A percentile compares a stretch with the other conserved stretches of the same genome.
These are phyloP conservation scores for Calocybe gambosa DNA, from an alignment of 1,284 basidiomycete genomes.

Conservation along the genomic window DNA sequence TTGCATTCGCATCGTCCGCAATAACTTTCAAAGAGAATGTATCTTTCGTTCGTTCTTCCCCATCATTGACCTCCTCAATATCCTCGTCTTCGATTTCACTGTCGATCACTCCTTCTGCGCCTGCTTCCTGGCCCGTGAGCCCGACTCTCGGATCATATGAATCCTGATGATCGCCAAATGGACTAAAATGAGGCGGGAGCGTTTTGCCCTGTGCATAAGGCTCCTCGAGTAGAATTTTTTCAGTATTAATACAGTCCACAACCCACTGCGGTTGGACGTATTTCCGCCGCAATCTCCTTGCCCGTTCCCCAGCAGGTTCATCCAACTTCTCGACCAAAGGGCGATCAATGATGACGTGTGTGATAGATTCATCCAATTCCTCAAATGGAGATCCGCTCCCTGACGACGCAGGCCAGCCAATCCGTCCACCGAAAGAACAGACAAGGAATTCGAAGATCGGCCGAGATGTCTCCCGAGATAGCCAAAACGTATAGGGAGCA, in stretches of 20 bases:
- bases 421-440: slow-evolving; percentile 84
- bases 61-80: slow-evolving; percentile 6
- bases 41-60: slow-evolving; percentile 9
- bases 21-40: slow-evolving; percentile 21
- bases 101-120: slow-evolving; percentile 25
- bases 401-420: slow-evolving; percentile 85
- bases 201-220: slow-evolving; percentile 83
- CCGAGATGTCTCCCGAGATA: slow-evolving; percentile 92
- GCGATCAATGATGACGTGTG: slow-evolving; percentile 94
- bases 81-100: slow-evolving; percentile 25
- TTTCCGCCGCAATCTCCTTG: slow-evolving; percentile 66
- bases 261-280: slow-evolving; percentile 99
- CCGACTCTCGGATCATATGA: slow-evolving; percentile 67
- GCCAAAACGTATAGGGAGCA: slow-evolving; percentile 85
- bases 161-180: slow-evolving; percentile 83
- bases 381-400: slow-evolving; percentile 80
- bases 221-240: slow-evolving; percentile 81
- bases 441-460: slow-evolving; percentile 94
- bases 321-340: slow-evolving; percentile 51
- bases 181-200: slow-evolving; percentile 93
- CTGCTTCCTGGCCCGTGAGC: slow-evolving; percentile 26
- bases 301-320: slow-evolving; percentile 56
- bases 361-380: slow-evolving; percentile 77
- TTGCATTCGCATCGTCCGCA: slow-evolving; percentile 22
- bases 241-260: slow-evolving; percentile 91